Evolutionary conservation across 2,329 filamentous ascomycete genomes (phyloP), one percentile per base, ranked within the genome.

Genomic region (Diaporthe velutina): DNA sequence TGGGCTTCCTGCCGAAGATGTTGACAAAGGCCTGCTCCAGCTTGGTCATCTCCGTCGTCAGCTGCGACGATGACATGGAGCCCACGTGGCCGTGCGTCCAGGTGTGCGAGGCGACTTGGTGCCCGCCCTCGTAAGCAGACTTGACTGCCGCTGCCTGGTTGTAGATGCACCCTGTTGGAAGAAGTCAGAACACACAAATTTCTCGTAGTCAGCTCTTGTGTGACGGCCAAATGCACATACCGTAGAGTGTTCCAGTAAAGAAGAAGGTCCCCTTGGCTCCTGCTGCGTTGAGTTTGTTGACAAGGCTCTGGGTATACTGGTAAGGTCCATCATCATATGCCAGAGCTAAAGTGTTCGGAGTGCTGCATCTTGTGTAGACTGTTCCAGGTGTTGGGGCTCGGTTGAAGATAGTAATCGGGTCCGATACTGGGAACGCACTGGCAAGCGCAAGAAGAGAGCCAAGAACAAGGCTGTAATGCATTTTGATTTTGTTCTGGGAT

Each of bases 291-390:
- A 90, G 83, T 22, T 85, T 87, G 77, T 90, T 87, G n/a, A 90
- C 82, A 2, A 90, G 81, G 60, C 83, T 81, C 3, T 80, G 83
- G 0, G 88, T 90, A 78, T 86, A 89, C 71, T 83, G 79, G 74
- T 86, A 88, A 1, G 88, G 88, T 0, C 88, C 88, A 71, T 90
- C 88, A 72, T 90, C 88, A 75, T 88, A 89, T 2, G 88, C 87
- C n/a, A 90, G 83, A 0, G 88, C 87, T 3, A 90, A 80, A 54
- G 85, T 83, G 17, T 84, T 84, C 0, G 87, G 83, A 73, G 82
- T 83, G 73, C 80, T 80, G 80, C 87, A 88, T 76, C 85, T 83
- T 12, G 83, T 84, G 76, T 87, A 86, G 48, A 88, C 85, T 33
- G 83, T 82, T 19, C 87, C 87, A 1, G 84, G 80, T 15, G 80